Percentiles rank a stretch among this genome's conserved stretches.
Conservation (phyloP, 75 land plant species). For the Pinus tabuliformis region DNA sequence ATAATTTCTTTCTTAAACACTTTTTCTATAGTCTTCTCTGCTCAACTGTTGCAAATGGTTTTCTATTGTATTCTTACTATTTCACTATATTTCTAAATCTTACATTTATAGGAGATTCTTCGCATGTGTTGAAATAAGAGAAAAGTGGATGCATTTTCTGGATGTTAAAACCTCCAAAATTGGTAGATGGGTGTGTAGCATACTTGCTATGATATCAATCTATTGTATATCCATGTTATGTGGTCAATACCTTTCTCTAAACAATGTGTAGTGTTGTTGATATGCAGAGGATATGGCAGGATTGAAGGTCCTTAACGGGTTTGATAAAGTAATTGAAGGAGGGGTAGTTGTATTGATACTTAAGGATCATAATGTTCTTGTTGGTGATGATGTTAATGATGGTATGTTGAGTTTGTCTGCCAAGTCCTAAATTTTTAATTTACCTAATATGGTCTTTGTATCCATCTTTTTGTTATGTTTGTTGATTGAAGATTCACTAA, state of each 20-base stretch:
- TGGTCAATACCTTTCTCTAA: neutral
- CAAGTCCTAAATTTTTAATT: neutral
- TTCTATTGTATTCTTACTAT: neutral
- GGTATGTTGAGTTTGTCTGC: slow-evolving; percentile 33
- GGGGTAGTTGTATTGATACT: slow-evolving; percentile 97
- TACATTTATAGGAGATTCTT: neutral
- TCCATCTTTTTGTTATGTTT: neutral
- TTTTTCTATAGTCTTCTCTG: neutral
- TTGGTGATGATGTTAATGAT: slow-evolving; percentile 81
- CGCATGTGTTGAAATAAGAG: neutral
- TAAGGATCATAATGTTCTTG: slow-evolving; percentile 84
- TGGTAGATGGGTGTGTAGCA: neutral
- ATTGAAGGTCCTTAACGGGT: slow-evolving; percentile 92
- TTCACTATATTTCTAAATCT: neutral
- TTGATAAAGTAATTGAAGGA: slow-evolving; percentile 96
- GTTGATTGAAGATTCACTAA: too few relatives aligned
- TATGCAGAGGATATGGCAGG: slow-evolving; percentile 83
- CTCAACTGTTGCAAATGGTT: neutral
- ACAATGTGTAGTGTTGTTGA: slow-evolving; percentile 6
- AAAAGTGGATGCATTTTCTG: neutral
- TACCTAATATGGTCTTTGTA: neutral
- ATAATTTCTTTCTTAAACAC: neutral
- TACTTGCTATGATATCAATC: neutral
- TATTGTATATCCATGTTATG: neutral
- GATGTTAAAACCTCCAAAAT: neutral